Evolutionary conservation across 73 alveolate species (phyloP).

Genomic region (Uronychia setigera): DNA sequence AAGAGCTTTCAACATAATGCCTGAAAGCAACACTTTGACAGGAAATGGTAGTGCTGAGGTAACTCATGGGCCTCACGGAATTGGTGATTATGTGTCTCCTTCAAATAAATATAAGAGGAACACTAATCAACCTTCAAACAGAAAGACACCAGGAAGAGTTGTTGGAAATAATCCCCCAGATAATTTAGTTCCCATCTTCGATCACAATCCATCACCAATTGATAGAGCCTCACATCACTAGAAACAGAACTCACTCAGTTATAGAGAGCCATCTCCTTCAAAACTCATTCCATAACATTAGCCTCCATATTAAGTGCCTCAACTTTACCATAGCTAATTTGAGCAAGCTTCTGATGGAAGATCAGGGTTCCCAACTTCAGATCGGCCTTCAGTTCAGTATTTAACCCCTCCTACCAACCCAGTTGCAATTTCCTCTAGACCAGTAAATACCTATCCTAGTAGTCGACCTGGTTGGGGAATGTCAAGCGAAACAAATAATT

Average conservation of each 20-base stretch:
- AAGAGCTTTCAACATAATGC: no score
- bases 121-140: no score
- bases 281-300: not conserved
- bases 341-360: not conserved
- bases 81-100: no score
- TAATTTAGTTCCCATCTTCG: not conserved
- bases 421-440: not conserved
- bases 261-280: not conserved
- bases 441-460: not conserved
- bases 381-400: not conserved
- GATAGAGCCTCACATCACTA: no score
- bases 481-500: not conserved
- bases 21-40: no score
- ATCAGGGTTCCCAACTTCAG: not conserved
- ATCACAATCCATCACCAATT: not conserved
- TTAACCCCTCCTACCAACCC: not conserved
- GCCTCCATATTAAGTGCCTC: not conserved
- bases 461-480: not conserved
- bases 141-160: no score
- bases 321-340: not conserved
- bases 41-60: no score
- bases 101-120: no score
- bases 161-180: not conserved
- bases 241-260: no score
- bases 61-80: no score